Evolutionary conservation across 2,329 filamentous ascomycete species (phyloP), one percentile per base, ranked within the genome.

Genomic region (Cladosporium sp.): DNA sequence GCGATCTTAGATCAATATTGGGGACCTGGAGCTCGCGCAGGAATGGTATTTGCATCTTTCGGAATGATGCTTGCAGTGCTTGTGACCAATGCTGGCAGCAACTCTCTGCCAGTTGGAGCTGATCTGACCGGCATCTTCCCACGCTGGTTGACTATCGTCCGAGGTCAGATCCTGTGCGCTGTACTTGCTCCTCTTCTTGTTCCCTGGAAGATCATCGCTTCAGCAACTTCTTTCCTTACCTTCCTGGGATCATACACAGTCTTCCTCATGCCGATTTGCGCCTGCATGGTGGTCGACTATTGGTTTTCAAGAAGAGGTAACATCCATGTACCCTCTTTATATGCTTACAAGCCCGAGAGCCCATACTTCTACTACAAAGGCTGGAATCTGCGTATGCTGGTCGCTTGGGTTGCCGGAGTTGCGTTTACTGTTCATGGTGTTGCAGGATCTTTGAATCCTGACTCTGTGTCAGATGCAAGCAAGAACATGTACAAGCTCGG

Each of bases 141-240:
- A 0, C 66, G 66, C 22, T 78, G 74, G 60, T 67, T 79, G 51
- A 78, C 71, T 6, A 79, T 79, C 55, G 67, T 71, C 7, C 67
- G 76, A 25, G 77, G 77, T 11, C 75, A 77, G 63, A 60, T 78
- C 3, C 61, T 78, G 5, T 76, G 75, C 59, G 70, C 70, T 8
- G 45, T 78, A 1, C 62, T 78, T 3, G 71, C 70, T 3, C 66
- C 70, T 3, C 64, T 71, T 0, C 65, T 76, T 3, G 70, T 75
- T 9, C 76, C 76, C 1, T 79, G 76, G 76, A 69, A 76, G 40
- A 70, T 80, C 5, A 70, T 79, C 50, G 69, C 70, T n/a, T 74
- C 68, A 1, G 76, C 76, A 2, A 61, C 67, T 6, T 69, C 69
- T 5, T 77, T 79, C 61, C 64, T 78, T 2, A 78, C 74, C 5